Base-by-base conservation (phyloP, 371 early-diverging fungal species). In the Chytridiales sp. region DNA sequence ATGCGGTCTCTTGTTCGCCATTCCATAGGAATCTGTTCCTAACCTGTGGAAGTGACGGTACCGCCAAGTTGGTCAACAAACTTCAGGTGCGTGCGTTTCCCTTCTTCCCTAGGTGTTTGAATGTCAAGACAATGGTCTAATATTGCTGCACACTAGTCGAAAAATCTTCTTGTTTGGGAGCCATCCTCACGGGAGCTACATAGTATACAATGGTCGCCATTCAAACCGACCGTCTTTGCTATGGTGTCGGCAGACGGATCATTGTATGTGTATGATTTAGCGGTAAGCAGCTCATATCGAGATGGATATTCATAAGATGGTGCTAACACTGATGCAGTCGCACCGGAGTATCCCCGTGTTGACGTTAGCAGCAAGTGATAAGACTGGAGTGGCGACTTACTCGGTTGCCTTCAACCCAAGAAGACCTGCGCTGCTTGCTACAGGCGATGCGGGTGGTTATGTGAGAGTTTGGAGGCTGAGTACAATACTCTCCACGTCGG, bases 11-110 rank as follows among this genome's bases (percentile, higher is more conserved):
- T 34, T 67, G 55, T 41, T 69, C 70, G 3, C 72, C 77, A 3
- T 69, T 67, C 46, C 70, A 71, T 34, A 56, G 73, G 8, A 72
- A 77, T 40, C 40, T 77, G 30, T 64, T 77, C 56, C 46, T 74
- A 22, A 68, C 70, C 21, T 61, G 63, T 47, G 72, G 72, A 19
- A 52, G 44, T 34, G 77, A 77, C 57, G 72, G 74, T 11, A 24
- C 43, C 26, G 57, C 74, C 26, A 55, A 67, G 29, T 43, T 74
- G 22, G 65, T 62, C 49, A 68, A 71, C 46, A 56, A 62, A 17
- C 56, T 72, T 13, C 64, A 75, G 62, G 70, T 73, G 34, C 22
- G 0, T 24, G 19, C 30, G 24, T 15, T 19, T 35, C 31, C n/a
- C n/a, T 15, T 27, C 0, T 29, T 13, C 19, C 1, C n/a, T 19